phyloP scores from a whole-genome alignment of 495 filamentous ascomycete species.

The Parathielavia appendiculata region DNA sequence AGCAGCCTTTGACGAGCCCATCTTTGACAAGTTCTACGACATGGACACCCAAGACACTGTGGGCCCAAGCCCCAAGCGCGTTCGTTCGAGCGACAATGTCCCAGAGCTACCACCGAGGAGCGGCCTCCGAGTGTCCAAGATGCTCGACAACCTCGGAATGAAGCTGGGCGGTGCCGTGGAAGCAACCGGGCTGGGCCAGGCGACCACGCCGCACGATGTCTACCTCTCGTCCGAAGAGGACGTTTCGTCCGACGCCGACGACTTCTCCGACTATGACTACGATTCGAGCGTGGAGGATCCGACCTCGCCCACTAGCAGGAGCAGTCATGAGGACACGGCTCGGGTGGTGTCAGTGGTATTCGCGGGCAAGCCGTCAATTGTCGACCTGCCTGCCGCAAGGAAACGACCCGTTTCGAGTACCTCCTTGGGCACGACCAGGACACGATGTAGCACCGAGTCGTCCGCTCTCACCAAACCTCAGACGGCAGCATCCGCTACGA shows the following conservation, averaged over 20 bases:
- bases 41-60: constrained; percentile 27
- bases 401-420: constrained; percentile 39
- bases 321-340: constrained; percentile 45
- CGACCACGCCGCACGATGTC: constrained; percentile 39
- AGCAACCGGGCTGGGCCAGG: constrained; percentile 26
- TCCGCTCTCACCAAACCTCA: constrained; percentile 3
- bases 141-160: constrained; percentile 37
- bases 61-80: constrained; percentile 22
- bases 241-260: constrained; percentile 46
- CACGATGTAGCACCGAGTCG: constrained; percentile 28
- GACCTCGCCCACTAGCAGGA: constrained; percentile 31
- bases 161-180: constrained; percentile 36
- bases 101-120: constrained; percentile 40
- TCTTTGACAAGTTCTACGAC: constrained; percentile 29
- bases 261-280: constrained; percentile 48
- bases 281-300: constrained; percentile 40
- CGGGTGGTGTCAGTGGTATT: constrained; percentile 47
- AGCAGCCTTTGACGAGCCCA: constrained; percentile 22
- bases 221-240: constrained; percentile 52
- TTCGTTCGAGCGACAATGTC: constrained; percentile 14
- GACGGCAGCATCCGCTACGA: background rate
- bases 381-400: constrained; percentile 37
- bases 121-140: constrained; percentile 38
- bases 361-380: constrained; percentile 43
- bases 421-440: constrained; percentile 20